Percentiles rank a stretch among this genome's conserved stretches.
These are phyloP conservation scores for Dactylellina parvicollis DNA, from an alignment of 2,329 filamentous ascomycete genomes.

Conservation along the genomic window DNA sequence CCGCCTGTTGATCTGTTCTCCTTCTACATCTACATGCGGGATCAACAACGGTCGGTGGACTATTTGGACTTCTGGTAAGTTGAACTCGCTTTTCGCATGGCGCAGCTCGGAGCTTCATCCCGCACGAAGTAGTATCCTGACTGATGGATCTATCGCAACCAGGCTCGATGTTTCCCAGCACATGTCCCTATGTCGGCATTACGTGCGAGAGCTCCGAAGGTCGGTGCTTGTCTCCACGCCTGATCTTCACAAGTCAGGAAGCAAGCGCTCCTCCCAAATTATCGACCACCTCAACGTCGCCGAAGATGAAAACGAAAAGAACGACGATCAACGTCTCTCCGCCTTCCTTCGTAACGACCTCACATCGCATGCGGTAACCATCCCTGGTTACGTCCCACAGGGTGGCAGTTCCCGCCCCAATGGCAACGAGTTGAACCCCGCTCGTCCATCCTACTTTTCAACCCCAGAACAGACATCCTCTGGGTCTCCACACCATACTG, in stretches of 20 bases:
- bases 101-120: not conserved
- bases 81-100: not conserved
- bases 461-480: conserved; percentile 73
- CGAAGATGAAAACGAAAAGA: conserved; percentile 76
- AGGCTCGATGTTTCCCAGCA: conserved; percentile 99
- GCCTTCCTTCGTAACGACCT: conserved; percentile 78
- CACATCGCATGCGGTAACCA: conserved; percentile 64
- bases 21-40: conserved; percentile 99
- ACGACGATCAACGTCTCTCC: conserved; percentile 88
- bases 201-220: conserved; percentile 91
- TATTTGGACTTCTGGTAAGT: conserved; percentile 96
- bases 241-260: conserved; percentile 81
- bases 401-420: conserved; percentile 67
- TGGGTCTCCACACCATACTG: conserved; percentile 82
- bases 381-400: conserved; percentile 60
- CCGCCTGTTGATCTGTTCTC: conserved; percentile 97
- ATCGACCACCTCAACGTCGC: conserved; percentile 76
- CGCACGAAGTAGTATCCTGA: not conserved
- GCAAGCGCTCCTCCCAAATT: conserved; percentile 84
- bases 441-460: conserved; percentile 71
- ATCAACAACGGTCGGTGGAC: conserved; percentile 96
- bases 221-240: conserved; percentile 94
- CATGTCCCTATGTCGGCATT: conserved; percentile 96
- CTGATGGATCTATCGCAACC: conserved; percentile 19
- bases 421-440: conserved; percentile 58